These are phyloP conservation scores for Suillus lakei DNA, from an alignment of 768 basidiomycete genomes.

Conservation along the genomic window DNA sequence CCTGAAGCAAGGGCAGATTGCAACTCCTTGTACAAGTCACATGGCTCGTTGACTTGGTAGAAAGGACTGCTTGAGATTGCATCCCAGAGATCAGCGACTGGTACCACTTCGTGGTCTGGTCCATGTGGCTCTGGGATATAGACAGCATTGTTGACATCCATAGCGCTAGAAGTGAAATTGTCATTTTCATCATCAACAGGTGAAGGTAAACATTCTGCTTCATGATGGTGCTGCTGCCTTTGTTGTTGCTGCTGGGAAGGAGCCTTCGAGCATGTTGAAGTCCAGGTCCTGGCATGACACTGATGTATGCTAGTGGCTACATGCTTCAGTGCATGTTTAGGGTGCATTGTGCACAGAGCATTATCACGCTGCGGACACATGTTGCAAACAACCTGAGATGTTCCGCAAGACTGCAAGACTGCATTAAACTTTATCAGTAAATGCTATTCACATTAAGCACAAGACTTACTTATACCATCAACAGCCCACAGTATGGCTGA, in stretches of 20 bases:
- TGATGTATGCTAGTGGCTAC: neutral
- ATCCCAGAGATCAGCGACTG: neutral
- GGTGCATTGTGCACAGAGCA: neutral
- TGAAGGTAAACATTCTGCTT: neutral
- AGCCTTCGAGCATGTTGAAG: neutral
- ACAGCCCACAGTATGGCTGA: neutral
- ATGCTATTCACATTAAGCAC: neutral
- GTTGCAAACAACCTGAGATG: neutral
- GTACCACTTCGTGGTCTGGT: neutral
- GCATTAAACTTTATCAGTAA: neutral
- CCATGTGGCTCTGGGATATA: neutral
- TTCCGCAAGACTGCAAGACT: neutral
- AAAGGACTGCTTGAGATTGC: neutral
- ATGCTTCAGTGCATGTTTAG: neutral
- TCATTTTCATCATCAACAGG: neutral
- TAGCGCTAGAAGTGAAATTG: neutral
- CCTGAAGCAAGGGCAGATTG: slow-evolving; percentile 5
- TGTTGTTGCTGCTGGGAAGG: neutral
- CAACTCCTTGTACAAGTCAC: slow-evolving; percentile 11
- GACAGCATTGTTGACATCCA: neutral
- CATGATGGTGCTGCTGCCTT: neutral
- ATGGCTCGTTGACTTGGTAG: neutral
- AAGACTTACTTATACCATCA: neutral
- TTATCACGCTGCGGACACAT: neutral
- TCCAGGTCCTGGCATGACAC: neutral